Percentiles rank a stretch among this genome's conserved stretches.
These are phyloP conservation scores for Eurotiales sp. DNA, from an alignment of 2,329 filamentous ascomycete species.

Conservation along the genomic window DNA sequence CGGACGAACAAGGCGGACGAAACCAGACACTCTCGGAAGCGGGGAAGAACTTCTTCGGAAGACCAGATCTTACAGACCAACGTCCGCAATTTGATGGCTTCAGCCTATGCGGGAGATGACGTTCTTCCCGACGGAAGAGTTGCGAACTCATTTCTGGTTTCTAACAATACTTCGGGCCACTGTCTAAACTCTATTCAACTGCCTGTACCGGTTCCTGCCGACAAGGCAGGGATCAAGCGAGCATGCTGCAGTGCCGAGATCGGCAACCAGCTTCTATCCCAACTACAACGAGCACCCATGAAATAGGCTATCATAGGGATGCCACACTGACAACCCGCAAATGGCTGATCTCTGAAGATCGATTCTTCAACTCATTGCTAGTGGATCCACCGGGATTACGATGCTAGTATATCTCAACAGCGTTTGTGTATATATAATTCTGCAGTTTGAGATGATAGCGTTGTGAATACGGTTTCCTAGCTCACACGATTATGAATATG, in stretches of 20 bases:
- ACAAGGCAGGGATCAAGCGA: constrained; percentile 34
- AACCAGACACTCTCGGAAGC: constrained; percentile 32
- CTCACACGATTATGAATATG: constrained; percentile 8
- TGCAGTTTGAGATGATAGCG: constrained; percentile 8
- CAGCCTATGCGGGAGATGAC: constrained; percentile 21
- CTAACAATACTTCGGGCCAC: constrained; percentile 19
- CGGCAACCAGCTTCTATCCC: constrained; percentile 4
- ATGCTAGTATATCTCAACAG: constrained; percentile 10
- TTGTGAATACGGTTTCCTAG: background rate
- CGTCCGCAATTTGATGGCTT: constrained; percentile 35
- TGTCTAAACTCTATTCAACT: constrained; percentile 20
- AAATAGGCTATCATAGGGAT: background rate
- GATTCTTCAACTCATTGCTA: background rate
- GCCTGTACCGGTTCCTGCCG: constrained; percentile 29
- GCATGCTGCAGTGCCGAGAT: constrained; percentile 38
- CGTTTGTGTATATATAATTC: constrained; percentile 13
- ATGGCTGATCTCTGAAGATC: background rate
- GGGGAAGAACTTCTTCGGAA: constrained; percentile 38
- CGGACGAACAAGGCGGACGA: constrained; percentile 16
- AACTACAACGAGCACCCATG: background rate
- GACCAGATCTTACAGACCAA: constrained; percentile 36
- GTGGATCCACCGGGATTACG: background rate
- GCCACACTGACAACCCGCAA: too few species aligned
- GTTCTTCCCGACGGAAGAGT: constrained; percentile 30
- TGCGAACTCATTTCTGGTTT: constrained; percentile 30